Base-by-base conservation (phyloP, 352 stramenopile species). In the Globisporangium spinosum region DNA sequence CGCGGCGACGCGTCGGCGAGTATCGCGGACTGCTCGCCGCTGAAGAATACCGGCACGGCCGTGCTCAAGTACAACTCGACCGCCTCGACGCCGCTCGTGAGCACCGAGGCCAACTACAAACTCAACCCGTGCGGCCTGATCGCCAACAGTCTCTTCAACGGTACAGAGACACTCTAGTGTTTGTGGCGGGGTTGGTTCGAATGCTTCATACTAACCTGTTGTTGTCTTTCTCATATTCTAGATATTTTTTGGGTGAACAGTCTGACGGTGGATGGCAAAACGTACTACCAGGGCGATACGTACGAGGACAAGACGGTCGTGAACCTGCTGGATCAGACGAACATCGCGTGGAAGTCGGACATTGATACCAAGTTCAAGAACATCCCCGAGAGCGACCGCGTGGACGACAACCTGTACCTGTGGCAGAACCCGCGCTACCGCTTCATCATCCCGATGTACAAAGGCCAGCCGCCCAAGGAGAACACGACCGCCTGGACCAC, bases 91-190 rank as follows among this genome's bases (percentile, higher is more conserved):
- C 35, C 79, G 10, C 70, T 89, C 51, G 67, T 75, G 8, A 61
- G 76, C 69, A 69, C 69, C 23, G 77, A 69, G 13, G 65, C 55
- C n/a, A 57, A 20, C 29, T 93, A 91, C 72, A 74, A 34, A 17
- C 86, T 99, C 22, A 98, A 99, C 81, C 98, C 98, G 20, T 99
- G 98, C 77, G 98, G 98, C 17, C 82, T 99, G 23, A 98, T 99
- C 74, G 97, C 97, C 58, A 99, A 99, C 79, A 99, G 95, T 61
- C 80, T 99, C 17, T 99, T 99, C 83, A 99, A 99, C 76, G 40
- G 40, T 47, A n/a, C 40, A 47, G 13, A n/a, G 13, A 47, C 40
- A 47, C 15, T 47, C 12, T 47, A n/a, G 40, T 17, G 20, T 6
- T 47, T 47, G 40, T n/a, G 10, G n/a, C 20, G 40, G 40, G 40